phyloP scores from a whole-genome alignment of 2,329 filamentous ascomycete species.

The Proliferodiscus dingleyae region DNA sequence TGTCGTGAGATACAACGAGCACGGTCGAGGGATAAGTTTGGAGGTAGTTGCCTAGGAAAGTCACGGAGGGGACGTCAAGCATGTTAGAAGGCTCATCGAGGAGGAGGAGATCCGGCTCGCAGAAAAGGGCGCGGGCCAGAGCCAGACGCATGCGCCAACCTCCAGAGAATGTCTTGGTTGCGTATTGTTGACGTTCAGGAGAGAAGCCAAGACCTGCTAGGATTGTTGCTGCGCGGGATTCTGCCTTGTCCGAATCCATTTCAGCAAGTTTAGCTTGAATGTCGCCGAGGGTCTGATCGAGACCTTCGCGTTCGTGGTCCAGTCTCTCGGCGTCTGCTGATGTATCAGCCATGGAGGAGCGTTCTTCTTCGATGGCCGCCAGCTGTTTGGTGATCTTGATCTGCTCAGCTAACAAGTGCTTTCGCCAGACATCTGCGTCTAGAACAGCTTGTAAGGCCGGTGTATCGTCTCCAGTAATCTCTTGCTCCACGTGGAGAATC shows the following conservation, averaged over 20 bases:
- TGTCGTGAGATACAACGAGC: conserved; percentile 95
- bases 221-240: conserved; percentile 91
- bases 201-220: conserved; percentile 97
- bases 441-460: conserved; percentile 90
- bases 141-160: conserved; percentile 99
- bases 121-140: conserved; percentile 91
- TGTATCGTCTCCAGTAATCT: conserved; percentile 95
- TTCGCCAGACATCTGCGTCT: conserved; percentile 97
- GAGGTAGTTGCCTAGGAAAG: conserved; percentile 93
- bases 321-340: conserved; percentile 81
- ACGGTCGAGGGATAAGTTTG: conserved; percentile 92
- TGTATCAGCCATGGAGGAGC: conserved; percentile 80
- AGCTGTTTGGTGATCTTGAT: conserved; percentile 76
- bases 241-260: conserved; percentile 99
- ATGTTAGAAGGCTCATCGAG: conserved; percentile 99
- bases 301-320: conserved; percentile 81
- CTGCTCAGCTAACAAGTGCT: conserved; percentile 87
- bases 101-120: conserved; percentile 90
- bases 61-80: conserved; percentile 99
- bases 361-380: conserved; percentile 69
- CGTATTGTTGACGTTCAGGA: conserved; percentile 80
- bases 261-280: conserved; percentile 88
- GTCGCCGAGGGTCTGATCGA: conserved; percentile 86
- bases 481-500: conserved; percentile 98
- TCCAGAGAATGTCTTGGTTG: conserved; percentile 97